phyloP scores from a whole-genome alignment of 169 alveolate genomes.

The Eimeria necatrix region DNA sequence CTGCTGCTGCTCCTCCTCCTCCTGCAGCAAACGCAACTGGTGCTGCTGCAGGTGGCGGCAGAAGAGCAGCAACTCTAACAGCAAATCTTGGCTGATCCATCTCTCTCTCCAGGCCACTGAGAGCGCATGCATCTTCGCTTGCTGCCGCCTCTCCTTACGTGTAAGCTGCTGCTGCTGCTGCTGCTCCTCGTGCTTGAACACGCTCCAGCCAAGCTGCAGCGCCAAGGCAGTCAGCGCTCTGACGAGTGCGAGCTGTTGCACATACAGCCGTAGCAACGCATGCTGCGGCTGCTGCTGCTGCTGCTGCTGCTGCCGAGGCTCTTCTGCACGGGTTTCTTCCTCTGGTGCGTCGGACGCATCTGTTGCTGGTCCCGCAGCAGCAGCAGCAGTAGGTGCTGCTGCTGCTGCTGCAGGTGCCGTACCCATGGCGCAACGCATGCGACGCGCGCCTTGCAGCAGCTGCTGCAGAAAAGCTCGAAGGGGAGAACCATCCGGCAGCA shows the following conservation, averaged over 20 bases:
- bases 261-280: background rate
- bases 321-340: background rate
- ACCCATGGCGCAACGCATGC: slow-evolving; percentile 20
- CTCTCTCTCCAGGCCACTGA: slow-evolving; percentile 29
- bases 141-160: background rate
- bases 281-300: slow-evolving; percentile 24
- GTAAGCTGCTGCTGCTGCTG: slow-evolving; percentile 22
- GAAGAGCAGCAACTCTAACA: background rate
- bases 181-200: background rate
- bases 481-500: background rate
- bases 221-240: background rate
- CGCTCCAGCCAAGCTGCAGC: slow-evolving; percentile 55
- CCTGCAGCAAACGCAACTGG: background rate
- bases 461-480: slow-evolving; percentile 50
- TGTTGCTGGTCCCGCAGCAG: background rate
- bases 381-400: background rate
- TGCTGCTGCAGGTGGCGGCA: slow-evolving; percentile 49
- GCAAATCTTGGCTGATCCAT: slow-evolving; percentile 5
- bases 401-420: slow-evolving; percentile 21
- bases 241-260: slow-evolving; percentile 34
- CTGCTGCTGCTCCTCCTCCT: background rate
- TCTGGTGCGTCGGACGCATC: background rate
- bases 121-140: slow-evolving; percentile 28
- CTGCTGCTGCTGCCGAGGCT: slow-evolving; percentile 15
- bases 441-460: slow-evolving; percentile 42